These are phyloP conservation scores for Chlamydomonas sp. DNA, from an alignment of 139 green algal genomes.

Conservation along the genomic window DNA sequence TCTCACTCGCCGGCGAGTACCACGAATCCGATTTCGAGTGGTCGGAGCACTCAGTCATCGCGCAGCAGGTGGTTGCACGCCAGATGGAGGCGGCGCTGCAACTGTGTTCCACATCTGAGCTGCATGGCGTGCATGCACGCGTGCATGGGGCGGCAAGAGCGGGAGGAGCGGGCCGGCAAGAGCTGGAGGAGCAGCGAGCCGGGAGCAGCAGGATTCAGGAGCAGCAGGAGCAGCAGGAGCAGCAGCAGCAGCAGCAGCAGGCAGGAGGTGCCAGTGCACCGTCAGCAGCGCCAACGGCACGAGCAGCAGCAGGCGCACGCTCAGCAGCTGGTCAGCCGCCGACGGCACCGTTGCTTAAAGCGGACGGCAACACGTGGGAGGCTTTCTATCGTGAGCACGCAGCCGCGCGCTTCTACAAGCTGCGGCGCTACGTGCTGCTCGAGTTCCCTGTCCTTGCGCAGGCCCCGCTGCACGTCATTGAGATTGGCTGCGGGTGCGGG, in stretches of 20 bases:
- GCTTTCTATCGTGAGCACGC: slow-evolving; percentile 55
- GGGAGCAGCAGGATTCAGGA: neutral
- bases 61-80: slow-evolving; percentile 30
- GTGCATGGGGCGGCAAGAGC: too few relatives aligned
- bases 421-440: slow-evolving; percentile 25
- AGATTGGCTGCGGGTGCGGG: slow-evolving; percentile 67
- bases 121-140: too few relatives aligned
- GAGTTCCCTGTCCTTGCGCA: neutral
- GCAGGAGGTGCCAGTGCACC: neutral
- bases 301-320: neutral
- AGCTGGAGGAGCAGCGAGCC: slow-evolving; percentile 18
- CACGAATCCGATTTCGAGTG: slow-evolving; percentile 56
- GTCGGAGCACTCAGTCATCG: slow-evolving; percentile 25
- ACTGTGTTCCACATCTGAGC: too few relatives aligned
- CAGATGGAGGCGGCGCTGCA: too few relatives aligned
- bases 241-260: too few relatives aligned
- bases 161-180: too few relatives aligned
- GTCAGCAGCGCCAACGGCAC: neutral
- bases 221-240: too few relatives aligned
- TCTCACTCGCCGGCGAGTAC: slow-evolving; percentile 43
- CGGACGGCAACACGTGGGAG: slow-evolving; percentile 45
- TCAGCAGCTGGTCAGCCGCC: neutral
- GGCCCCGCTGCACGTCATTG: slow-evolving; percentile 42
- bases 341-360: neutral
- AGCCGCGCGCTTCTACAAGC: slow-evolving; percentile 62